Evolutionary conservation across 2,329 filamentous ascomycete genomes (phyloP), one percentile per base, ranked within the genome.

Genomic region (Sporothrix pallida): DNA sequence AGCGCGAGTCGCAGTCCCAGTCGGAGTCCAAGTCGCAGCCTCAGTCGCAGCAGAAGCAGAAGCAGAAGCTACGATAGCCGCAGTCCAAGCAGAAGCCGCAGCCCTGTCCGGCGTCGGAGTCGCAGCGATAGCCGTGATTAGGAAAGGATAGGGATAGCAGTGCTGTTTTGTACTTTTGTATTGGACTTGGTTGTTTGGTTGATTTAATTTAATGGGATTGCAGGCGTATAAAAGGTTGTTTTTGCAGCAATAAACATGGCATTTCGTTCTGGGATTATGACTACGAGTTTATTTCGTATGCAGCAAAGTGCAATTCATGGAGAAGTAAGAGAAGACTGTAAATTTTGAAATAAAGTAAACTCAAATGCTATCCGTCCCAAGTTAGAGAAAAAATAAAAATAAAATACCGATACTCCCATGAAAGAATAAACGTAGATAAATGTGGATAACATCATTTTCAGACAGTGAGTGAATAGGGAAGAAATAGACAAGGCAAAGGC

Each of bases 1-100:
- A 42, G 58, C n/a, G 54, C 23, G 10, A 70, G 73, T 13, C 70
- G 70, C 37, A 74, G 63, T 37, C 48, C 23, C n/a, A 70, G 63
- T 20, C 37, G 54, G 17, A 71, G 70, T 17, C 50, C 8, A 2
- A 71, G 58, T n/a, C 44, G 46, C 3, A 73, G 58, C 17, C 52
- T 9, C 5, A 73, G 72, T n/a, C 72, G 67, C 31, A 73, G 72
- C n/a, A 58, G 13, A 3, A 70, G 72, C 46, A 54, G 42, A 20
- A n/a, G 56, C 37, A 69, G 52, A 17, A 52, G 52, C 15, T 65
- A 63, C 6, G n/a, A 23, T 26, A 69, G 68, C 60, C 68, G 60
- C 46, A 72, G 65, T 3, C 56, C 65, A 17, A 56, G 56, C n/a
- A 48, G 56, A 26, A 70, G 70, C 23, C 70, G 20, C 42, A 75